These are phyloP conservation scores for Chaetomiaceae sp. DNA, from an alignment of 2,329 filamentous ascomycete species.

Conservation along the genomic window DNA sequence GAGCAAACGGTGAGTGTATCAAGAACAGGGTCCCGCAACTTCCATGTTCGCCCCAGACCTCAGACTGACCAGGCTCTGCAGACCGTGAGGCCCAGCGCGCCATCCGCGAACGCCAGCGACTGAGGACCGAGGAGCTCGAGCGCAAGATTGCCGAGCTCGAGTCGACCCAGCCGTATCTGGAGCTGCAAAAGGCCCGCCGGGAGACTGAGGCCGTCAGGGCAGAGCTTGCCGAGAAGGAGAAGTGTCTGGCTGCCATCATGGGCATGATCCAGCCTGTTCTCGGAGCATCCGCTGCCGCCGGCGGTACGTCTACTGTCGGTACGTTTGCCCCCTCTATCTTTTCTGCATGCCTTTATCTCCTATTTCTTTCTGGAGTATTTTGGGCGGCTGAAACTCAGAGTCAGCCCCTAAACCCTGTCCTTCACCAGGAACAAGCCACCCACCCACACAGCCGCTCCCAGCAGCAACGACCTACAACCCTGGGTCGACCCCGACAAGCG, in stretches of 20 bases:
- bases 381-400: constrained; percentile 1
- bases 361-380: neutral
- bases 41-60: too few relatives aligned
- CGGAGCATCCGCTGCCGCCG: constrained; percentile 23
- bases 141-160: constrained; percentile 69
- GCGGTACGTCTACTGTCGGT: constrained; percentile 1
- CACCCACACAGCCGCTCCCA: constrained; percentile 22
- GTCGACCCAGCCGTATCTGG: constrained; percentile 75
- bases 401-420: constrained; percentile 27
- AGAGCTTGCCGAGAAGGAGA: constrained; percentile 75
- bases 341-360: neutral
- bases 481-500: constrained; percentile 16
- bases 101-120: constrained; percentile 76
- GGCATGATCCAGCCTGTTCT: constrained; percentile 59
- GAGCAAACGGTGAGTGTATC: constrained; percentile 52
- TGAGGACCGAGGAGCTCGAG: constrained; percentile 72
- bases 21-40: neutral
- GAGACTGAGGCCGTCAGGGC: constrained; percentile 73
- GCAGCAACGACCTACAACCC: constrained; percentile 11
- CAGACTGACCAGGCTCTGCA: constrained; percentile 32
- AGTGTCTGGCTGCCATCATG: constrained; percentile 61
- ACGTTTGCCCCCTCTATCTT: too few relatives aligned
- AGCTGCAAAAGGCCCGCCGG: constrained; percentile 69
- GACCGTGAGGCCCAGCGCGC: constrained; percentile 83
- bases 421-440: constrained; percentile 31